Evolutionary conservation across 108 stramenopile species (phyloP).

Genomic region (Epithemia pelagica): DNA sequence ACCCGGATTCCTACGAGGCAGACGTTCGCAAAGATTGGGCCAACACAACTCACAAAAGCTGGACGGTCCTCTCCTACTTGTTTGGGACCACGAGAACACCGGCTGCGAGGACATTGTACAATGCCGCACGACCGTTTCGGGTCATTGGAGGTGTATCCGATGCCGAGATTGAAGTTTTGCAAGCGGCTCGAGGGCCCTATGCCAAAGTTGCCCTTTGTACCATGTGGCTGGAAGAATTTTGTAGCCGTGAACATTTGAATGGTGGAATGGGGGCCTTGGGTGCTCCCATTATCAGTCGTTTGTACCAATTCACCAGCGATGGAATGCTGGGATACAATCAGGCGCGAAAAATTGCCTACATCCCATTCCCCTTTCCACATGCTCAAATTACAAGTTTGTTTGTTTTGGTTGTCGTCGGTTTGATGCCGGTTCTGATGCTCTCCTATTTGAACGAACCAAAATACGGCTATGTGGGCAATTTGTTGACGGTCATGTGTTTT

Average conservation of each 20-base stretch:
- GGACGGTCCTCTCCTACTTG: slow-evolving; percentile 25
- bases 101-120: slow-evolving; percentile 42
- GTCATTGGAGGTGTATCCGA: slow-evolving; percentile 71
- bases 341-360: slow-evolving; percentile 71
- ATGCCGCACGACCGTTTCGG: slow-evolving; percentile 58
- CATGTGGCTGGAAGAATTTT: slow-evolving; percentile 72
- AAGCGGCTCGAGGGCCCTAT: slow-evolving; percentile 56
- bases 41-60: slow-evolving; percentile 3
- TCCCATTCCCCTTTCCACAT: slow-evolving; percentile 77
- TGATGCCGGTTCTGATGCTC: slow-evolving; percentile 59
- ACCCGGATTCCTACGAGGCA: slow-evolving; percentile 40
- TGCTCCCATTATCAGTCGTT: slow-evolving; percentile 51
- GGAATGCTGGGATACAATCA: slow-evolving; percentile 61
- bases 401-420: slow-evolving; percentile 33
- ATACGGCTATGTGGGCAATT: slow-evolving; percentile 48
- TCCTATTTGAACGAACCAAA: slow-evolving; percentile 30
- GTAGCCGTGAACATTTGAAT: slow-evolving; percentile 54
- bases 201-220: slow-evolving; percentile 58
- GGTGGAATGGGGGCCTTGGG: slow-evolving; percentile 46
- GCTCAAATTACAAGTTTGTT: slow-evolving; percentile 54
- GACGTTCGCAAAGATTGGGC: slow-evolving; percentile 38
- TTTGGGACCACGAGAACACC: slow-evolving; percentile 42
- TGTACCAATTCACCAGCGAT: slow-evolving; percentile 55
- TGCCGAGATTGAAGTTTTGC: slow-evolving; percentile 43
- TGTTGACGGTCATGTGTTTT: slow-evolving; percentile 51